Conservation (phyloP, 495 filamentous ascomycete species). For the Elasticomyces elasticus region DNA sequence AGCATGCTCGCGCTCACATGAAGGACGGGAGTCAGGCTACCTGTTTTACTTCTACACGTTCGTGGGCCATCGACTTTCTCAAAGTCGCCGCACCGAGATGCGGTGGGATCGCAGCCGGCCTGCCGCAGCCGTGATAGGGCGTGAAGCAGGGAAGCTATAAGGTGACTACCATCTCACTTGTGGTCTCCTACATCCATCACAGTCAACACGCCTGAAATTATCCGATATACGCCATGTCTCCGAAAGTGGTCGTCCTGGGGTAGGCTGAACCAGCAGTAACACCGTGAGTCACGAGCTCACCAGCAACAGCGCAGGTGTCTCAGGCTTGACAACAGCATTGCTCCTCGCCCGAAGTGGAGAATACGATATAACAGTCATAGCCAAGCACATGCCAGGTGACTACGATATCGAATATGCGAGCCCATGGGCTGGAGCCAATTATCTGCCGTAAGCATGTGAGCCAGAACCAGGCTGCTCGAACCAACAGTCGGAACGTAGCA, state of each 20-base stretch:
- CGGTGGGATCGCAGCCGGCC: no score
- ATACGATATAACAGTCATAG: conserved; percentile 69
- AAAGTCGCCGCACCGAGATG: no score
- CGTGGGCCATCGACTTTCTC: no score
- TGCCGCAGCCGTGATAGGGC: no score
- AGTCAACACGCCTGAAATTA: no score
- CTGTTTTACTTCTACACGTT: no score
- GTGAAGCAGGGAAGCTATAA: no score
- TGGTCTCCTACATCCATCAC: no score
- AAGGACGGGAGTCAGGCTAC: no score
- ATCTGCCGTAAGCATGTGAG: conserved; percentile 54
- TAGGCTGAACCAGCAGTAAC: background rate
- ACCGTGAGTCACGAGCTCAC: background rate
- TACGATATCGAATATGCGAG: conserved; percentile 95
- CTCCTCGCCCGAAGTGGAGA: conserved; percentile 59
- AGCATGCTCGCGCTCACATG: no score
- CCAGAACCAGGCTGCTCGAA: background rate
- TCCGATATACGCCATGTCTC: no score
- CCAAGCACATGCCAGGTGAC: conserved; percentile 97
- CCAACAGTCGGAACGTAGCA: background rate
- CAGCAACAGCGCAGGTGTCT: conserved; percentile 69
- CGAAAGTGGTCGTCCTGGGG: conserved; percentile 23
- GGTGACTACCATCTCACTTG: no score
- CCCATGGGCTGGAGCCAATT: conserved; percentile 93
- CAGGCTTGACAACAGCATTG: conserved; percentile 84